These are phyloP conservation scores for Westerdykella sp. DNA, from an alignment of 2,329 filamentous ascomycete genomes.

Conservation along the genomic window DNA sequence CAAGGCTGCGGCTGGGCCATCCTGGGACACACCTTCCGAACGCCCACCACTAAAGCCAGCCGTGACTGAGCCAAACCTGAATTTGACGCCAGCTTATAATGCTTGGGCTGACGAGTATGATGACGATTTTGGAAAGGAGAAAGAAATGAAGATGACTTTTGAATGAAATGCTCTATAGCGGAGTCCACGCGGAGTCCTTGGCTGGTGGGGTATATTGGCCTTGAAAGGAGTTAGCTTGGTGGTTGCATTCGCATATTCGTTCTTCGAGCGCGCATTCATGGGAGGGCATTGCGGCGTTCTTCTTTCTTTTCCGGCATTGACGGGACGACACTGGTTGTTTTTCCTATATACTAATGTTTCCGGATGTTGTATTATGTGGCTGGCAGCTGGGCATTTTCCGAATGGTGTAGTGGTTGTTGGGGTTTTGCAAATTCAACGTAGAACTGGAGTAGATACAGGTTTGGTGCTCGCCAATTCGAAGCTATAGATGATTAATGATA, in stretches of 20 bases:
- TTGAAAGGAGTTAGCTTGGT: no score
- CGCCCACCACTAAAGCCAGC: conserved; percentile 25
- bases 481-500: no score
- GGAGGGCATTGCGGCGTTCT: conserved; percentile 1
- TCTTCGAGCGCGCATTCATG: conserved; percentile 3
- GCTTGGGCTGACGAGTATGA: conserved; percentile 46
- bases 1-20: conserved; percentile 8
- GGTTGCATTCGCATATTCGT: background rate
- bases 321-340: no score
- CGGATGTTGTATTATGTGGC: no score
- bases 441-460: no score
- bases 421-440: no score
- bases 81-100: conserved; percentile 34
- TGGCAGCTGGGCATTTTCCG: no score
- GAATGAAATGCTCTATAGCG: conserved; percentile 9
- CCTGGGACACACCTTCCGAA: conserved; percentile 15
- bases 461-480: no score
- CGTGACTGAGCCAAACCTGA: conserved; percentile 23
- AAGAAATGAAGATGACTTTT: conserved; percentile 47
- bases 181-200: background rate
- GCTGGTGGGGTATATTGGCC: background rate
- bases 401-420: no score
- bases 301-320: background rate
- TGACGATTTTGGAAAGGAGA: conserved; percentile 41
- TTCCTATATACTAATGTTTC: no score